Evolutionary conservation across 306 rosid genomes (phyloP).

Genomic region (Dalbergia oliveri): DNA sequence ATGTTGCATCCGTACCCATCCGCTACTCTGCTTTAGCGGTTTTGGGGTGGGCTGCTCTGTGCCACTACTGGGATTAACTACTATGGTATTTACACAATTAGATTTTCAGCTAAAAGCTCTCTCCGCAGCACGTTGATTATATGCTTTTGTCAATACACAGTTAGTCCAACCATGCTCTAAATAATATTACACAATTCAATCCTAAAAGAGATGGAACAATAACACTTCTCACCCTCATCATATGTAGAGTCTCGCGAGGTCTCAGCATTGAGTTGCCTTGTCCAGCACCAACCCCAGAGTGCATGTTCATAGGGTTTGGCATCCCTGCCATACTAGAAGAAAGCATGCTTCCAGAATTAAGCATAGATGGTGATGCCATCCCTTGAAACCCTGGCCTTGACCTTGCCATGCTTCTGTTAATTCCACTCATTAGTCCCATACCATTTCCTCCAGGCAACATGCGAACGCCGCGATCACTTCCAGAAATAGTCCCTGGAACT

Average conservation of each 20-base stretch:
- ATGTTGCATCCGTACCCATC: no score
- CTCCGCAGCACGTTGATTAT: not conserved
- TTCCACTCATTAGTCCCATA: constrained; percentile 84
- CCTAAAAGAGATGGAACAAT: not conserved
- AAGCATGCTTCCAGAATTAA: constrained; percentile 75
- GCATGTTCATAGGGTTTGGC: constrained; percentile 82
- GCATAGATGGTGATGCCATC: constrained; percentile 75
- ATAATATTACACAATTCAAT: constrained; percentile 27
- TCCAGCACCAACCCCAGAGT: constrained; percentile 82
- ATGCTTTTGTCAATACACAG: not conserved
- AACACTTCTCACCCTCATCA: constrained; percentile 84
- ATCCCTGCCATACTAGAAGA: constrained; percentile 86
- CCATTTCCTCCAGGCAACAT: constrained; percentile 86
- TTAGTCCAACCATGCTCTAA: not conserved
- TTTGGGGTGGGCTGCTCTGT: no score
- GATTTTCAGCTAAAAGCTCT: not conserved
- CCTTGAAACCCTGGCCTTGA: constrained; percentile 93
- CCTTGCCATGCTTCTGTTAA: constrained; percentile 74
- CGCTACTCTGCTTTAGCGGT: no score
- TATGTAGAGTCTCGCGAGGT: constrained; percentile 79
- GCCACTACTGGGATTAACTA: no score
- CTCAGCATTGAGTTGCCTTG: constrained; percentile 83
- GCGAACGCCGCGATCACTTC: constrained; percentile 90
- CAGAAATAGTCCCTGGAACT: constrained; percentile 72
- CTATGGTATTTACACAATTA: no score